Percentiles rank a stretch among this genome's conserved stretches.
Conservation (phyloP, 305 asterid genomes). For the Fraxinus dipetala region DNA sequence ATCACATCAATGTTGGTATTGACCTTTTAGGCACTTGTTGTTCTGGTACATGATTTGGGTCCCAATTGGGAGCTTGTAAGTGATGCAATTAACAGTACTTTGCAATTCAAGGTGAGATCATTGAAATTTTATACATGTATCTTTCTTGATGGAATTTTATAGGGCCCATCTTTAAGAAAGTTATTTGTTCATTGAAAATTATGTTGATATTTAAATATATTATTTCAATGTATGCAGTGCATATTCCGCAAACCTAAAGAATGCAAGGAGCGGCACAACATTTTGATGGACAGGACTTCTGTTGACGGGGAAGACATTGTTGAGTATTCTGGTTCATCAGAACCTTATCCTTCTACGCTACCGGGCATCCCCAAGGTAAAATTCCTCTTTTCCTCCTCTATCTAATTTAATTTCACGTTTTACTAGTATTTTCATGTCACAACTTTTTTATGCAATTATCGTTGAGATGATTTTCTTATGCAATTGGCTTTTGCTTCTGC, state of each 20-base stretch:
- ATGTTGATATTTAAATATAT: slow-evolving; percentile 20
- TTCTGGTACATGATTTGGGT: slow-evolving; percentile 80
- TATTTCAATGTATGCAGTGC: slow-evolving; percentile 43
- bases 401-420: slow-evolving; percentile 6
- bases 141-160: slow-evolving; percentile 17
- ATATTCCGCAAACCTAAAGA: slow-evolving; percentile 77
- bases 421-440: not conserved
- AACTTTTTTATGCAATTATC: not conserved
- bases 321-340: slow-evolving; percentile 82
- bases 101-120: slow-evolving; percentile 66
- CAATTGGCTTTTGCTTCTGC: slow-evolving; percentile 23
- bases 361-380: slow-evolving; percentile 83
- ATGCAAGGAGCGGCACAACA: slow-evolving; percentile 75
- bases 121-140: not conserved
- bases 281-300: slow-evolving; percentile 66
- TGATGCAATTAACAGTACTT: slow-evolving; percentile 70
- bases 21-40: slow-evolving; percentile 65
- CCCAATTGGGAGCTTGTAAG: slow-evolving; percentile 90
- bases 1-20: slow-evolving; percentile 8
- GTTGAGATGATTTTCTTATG: slow-evolving; percentile 12
- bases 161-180: slow-evolving; percentile 2
- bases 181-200: slow-evolving; percentile 10
- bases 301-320: slow-evolving; percentile 85
- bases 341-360: slow-evolving; percentile 73
- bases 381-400: slow-evolving; percentile 14